Conservation (phyloP, 306 rosid species). For the Herpetospermum pedunculosum region DNA sequence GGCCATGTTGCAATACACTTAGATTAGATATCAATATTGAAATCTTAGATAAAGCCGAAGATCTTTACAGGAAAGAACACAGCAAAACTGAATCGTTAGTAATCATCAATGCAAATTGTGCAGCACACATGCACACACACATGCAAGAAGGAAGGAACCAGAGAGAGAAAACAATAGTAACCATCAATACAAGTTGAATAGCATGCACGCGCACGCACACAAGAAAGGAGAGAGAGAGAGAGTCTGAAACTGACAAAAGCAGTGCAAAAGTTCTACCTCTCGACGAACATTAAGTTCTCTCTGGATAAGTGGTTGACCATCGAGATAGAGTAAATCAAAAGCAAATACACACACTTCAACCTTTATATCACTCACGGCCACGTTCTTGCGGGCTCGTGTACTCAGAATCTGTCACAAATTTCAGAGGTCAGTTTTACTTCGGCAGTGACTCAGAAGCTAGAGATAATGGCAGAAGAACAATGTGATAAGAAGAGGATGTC, state of each 20-base stretch:
- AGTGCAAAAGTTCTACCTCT: conserved; percentile 44
- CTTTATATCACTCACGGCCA: conserved; percentile 51
- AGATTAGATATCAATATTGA: neutral
- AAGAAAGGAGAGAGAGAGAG: neutral
- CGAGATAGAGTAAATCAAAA: conserved; percentile 74
- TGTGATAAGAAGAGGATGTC: neutral
- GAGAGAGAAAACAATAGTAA: neutral
- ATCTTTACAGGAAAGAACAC: neutral
- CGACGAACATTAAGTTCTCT: conserved; percentile 68
- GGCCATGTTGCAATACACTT: neutral
- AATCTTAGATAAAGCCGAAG: neutral
- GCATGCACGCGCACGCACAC: neutral
- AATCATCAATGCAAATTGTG: neutral
- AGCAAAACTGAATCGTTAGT: neutral
- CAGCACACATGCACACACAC: neutral
- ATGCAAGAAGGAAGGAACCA: neutral
- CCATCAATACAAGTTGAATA: neutral
- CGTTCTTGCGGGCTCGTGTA: conserved; percentile 94
- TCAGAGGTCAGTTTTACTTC: conserved; percentile 14
- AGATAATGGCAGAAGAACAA: neutral
- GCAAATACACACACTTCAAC: conserved; percentile 76
- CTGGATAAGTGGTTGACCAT: conserved; percentile 69
- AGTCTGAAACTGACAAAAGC: neutral
- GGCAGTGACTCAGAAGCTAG: neutral
- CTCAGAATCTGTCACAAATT: conserved; percentile 59